phyloP scores from a whole-genome alignment of 345 rosid species.

The Triadica sebifera region DNA sequence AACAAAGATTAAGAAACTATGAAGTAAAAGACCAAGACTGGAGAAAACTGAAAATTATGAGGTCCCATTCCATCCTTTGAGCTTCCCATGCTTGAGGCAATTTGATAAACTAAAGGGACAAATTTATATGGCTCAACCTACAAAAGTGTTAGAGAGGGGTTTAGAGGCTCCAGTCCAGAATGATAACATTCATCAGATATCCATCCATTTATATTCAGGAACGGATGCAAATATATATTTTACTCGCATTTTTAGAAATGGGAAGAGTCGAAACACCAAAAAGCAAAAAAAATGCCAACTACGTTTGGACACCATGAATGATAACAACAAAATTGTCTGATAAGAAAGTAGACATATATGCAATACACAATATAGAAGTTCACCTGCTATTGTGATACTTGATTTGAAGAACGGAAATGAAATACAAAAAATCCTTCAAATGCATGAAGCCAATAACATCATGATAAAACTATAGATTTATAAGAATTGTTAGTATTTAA shows the following conservation, averaged over 20 bases:
- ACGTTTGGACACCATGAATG: background rate
- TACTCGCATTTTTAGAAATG: too few relatives aligned
- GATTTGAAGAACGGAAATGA: too few relatives aligned
- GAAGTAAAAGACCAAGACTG: constrained; percentile 64
- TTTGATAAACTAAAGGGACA: constrained; percentile 86
- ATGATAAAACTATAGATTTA: too few relatives aligned
- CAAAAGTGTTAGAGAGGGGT: constrained; percentile 12
- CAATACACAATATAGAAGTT: background rate
- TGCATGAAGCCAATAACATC: too few relatives aligned
- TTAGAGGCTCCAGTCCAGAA: too few relatives aligned
- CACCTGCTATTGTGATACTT: background rate
- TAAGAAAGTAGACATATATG: background rate
- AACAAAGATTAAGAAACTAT: constrained; percentile 23
- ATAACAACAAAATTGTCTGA: background rate
- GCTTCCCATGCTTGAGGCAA: constrained; percentile 95
- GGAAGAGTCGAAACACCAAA: constrained; percentile 82
- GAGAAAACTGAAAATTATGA: too few relatives aligned
- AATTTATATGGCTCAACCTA: constrained; percentile 94
- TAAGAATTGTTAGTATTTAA: too few relatives aligned
- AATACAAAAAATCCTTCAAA: too few relatives aligned
- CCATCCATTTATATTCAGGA: background rate
- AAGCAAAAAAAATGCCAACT: constrained; percentile 22
- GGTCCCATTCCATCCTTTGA: constrained; percentile 66
- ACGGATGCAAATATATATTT: background rate
- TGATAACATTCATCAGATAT: background rate